Percentiles rank a stretch among this genome's conserved stretches.
Evolutionary conservation across 768 basidiomycete species (phyloP).

Genomic region (Cystoderma amianthinum): DNA sequence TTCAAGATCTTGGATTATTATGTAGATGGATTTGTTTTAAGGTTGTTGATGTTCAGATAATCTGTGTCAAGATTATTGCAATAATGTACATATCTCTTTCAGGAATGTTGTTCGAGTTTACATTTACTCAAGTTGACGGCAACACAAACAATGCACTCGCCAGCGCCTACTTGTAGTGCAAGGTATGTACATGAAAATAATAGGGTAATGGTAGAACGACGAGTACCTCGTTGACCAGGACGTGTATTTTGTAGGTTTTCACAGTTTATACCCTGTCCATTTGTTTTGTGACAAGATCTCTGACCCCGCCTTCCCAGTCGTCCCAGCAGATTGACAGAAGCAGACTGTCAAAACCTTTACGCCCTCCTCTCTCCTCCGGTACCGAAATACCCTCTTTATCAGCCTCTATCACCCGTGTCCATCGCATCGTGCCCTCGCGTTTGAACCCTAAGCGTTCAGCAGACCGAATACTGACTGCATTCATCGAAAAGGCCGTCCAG

Average conservation of each 20-base stretch:
- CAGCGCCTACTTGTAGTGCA: too few relatives aligned
- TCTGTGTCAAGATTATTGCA: too few relatives aligned
- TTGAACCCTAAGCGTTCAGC: constrained; percentile 50
- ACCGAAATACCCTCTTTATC: constrained; percentile 22
- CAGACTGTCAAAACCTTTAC: constrained; percentile 28
- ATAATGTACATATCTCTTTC: too few relatives aligned
- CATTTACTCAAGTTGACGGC: too few relatives aligned
- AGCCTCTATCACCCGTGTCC: constrained; percentile 35
- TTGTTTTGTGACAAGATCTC: constrained; percentile 19
- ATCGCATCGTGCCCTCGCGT: constrained; percentile 38
- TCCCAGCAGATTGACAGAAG: constrained; percentile 37
- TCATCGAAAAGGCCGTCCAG: constrained; percentile 42
- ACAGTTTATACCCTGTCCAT: constrained; percentile 16
- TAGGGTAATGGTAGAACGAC: too few relatives aligned
- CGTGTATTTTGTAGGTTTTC: background rate
- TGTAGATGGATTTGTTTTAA: background rate
- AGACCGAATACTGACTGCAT: constrained; percentile 32
- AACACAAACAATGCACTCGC: too few relatives aligned
- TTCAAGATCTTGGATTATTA: background rate
- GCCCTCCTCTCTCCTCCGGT: constrained; percentile 17
- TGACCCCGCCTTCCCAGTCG: constrained; percentile 36
- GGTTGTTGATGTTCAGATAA: too few relatives aligned
- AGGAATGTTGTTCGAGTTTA: too few relatives aligned
- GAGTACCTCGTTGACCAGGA: too few relatives aligned
- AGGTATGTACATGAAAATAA: too few relatives aligned